Evolutionary conservation across 331 rosid species (phyloP), one percentile per base, ranked within the genome.

Genomic region (Quercus tomentella): DNA sequence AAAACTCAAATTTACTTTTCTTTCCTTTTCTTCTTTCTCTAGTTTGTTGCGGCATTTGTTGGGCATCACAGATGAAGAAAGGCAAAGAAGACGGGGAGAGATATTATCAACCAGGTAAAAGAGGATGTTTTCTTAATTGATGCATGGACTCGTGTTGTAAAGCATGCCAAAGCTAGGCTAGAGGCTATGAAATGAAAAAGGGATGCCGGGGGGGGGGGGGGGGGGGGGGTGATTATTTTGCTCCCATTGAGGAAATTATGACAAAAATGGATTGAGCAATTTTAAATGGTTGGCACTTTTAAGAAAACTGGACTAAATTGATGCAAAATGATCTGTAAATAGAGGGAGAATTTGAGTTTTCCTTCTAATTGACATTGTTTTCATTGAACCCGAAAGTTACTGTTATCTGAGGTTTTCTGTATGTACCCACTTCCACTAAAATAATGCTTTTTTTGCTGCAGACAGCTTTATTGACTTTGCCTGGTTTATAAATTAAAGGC

Each of bases 51-150:
- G 94, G 76, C 56, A 93, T 84, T 89, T 95, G 52, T 81, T 91
- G 78, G 99, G 99, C 62, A 68, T 95, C 85, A 90, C 96, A 18
- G 99, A 95, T 69, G 98, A 93, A 80, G 99, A 95, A 89, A 91
- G 99, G 86, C 84, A 89, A 87, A 79, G 12, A 55, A 95, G 98
- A 83, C 93, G 98, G 23, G 96, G 85, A 90, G 97, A 95, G 86
- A 95, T 95, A 84, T 81, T 95, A 76, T 83, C 97, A 82, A 93
- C 99, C 21, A 91, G 99, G 98, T 95, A 85, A 77, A 9, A 73
- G 35, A 58, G 63, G 74, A 25, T 77, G 69, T 72, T 72, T 56
- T 51, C 28, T 72, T 87, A 37, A 23, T 49, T 30, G 66, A 60
- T 82, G 76, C 76, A 21, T 55, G 18, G 80, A 80, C 43, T 65